Evolutionary conservation across 2,329 filamentous ascomycete species (phyloP).

Genomic region (Ascochyta pisi): DNA sequence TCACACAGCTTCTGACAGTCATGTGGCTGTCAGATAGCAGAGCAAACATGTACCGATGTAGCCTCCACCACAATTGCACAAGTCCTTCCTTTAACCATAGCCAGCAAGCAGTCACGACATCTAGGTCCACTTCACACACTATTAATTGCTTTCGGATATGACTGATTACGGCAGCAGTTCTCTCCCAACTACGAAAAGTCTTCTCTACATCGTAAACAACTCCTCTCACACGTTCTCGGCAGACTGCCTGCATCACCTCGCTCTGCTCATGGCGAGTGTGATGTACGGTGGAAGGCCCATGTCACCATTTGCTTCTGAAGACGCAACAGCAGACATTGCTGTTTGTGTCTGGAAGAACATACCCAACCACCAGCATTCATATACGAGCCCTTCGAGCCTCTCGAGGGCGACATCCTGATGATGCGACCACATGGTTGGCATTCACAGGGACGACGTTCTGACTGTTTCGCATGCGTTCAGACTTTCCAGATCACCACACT

Average conservation of each 20-base stretch:
- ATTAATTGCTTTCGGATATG: not conserved
- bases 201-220: not conserved
- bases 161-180: not conserved
- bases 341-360: not conserved
- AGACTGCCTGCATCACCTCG: not conserved
- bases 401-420: not conserved
- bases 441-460: not conserved
- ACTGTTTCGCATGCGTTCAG: not conserved
- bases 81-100: not conserved
- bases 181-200: not conserved
- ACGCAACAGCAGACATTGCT: not conserved
- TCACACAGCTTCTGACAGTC: not conserved
- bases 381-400: not conserved
- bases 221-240: not conserved
- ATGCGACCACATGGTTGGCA: not conserved
- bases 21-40: not conserved
- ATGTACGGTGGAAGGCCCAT: not conserved
- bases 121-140: not conserved
- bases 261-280: not conserved
- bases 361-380: not conserved
- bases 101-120: not conserved
- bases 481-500: not conserved
- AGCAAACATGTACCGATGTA: not conserved
- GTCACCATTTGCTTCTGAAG: not conserved
- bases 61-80: not conserved